A percentile compares a stretch with the other conserved stretches of the same genome.
phyloP scores from a whole-genome alignment of 108 stramenopile species.

The Stephanodiscus triporus region DNA sequence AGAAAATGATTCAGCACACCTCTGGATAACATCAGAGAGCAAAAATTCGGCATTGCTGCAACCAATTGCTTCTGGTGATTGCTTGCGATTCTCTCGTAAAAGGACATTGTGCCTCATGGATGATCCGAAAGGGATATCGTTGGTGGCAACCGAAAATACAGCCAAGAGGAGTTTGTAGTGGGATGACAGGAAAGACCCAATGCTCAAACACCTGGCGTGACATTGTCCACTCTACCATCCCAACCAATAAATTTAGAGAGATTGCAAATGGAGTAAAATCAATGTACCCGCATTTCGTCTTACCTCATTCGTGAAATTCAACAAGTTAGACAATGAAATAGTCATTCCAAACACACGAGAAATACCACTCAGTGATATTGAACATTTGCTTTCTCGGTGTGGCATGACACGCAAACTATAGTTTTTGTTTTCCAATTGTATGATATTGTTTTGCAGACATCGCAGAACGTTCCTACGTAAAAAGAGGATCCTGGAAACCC shows the following conservation, averaged over 20 bases:
- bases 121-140: slow-evolving; percentile 2
- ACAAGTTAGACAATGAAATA: slow-evolving; percentile 11
- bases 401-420: neutral
- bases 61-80: neutral
- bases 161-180: slow-evolving; percentile 38
- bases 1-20: slow-evolving; percentile 11
- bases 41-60: neutral
- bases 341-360: slow-evolving; percentile 26
- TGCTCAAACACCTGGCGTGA: neutral
- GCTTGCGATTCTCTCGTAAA: slow-evolving; percentile 4
- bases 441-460: slow-evolving; percentile 20
- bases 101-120: slow-evolving; percentile 8
- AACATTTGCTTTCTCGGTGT: neutral
- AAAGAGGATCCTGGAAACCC: neutral
- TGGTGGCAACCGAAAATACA: slow-evolving; percentile 23
- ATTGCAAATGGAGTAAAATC: neutral
- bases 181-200: slow-evolving; percentile 14
- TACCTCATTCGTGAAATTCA: slow-evolving; percentile 17
- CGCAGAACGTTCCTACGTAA: slow-evolving; percentile 7
- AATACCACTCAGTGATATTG: slow-evolving; percentile 17
- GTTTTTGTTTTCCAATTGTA: slow-evolving; percentile 2
- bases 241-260: neutral
- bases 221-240: neutral
- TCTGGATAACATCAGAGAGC: slow-evolving; percentile 22
- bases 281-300: neutral